Conservation (phyloP, 1,284 basidiomycete genomes). For the Gymnopus androsaceus region DNA sequence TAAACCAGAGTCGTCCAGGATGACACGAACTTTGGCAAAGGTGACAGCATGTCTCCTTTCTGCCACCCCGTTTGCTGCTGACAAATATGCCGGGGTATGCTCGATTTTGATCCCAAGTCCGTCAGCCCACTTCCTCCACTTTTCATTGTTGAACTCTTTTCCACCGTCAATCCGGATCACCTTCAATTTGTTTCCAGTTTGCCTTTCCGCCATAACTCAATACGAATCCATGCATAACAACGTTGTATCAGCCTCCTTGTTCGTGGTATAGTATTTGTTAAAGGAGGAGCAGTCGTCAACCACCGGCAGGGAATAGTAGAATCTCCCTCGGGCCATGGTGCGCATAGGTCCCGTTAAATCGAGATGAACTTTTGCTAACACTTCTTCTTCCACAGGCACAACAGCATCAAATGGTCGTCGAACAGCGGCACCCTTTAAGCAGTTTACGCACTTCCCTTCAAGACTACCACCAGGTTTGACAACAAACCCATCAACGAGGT, state of each 20-base stretch:
- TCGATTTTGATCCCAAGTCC: constrained; percentile 20
- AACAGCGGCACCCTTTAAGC: constrained; percentile 1
- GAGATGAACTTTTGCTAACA: constrained; percentile 4
- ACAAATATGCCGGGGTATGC: constrained; percentile 20
- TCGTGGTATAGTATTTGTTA: neutral
- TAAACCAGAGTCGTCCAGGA: constrained; percentile 3
- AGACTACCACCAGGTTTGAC: neutral
- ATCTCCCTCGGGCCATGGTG: constrained; percentile 6
- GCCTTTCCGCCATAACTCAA: neutral
- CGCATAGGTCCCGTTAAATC: constrained; percentile 16
- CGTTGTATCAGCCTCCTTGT: neutral
- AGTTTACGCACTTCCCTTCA: constrained; percentile 6
- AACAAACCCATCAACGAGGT: constrained; percentile 8
- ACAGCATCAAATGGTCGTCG: constrained; percentile 10
- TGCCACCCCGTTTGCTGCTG: constrained; percentile 8
- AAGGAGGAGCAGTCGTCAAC: constrained; percentile 1
- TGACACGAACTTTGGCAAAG: neutral
- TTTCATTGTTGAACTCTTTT: neutral
- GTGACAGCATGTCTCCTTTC: neutral
- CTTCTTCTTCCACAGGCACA: neutral
- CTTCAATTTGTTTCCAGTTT: neutral
- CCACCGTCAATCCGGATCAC: constrained; percentile 1
- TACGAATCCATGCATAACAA: neutral
- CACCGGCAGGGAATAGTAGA: constrained; percentile 18
- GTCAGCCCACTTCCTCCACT: constrained; percentile 12